A percentile compares a stretch with the other conserved stretches of the same genome.
Evolutionary conservation across 768 basidiomycete species (phyloP).

Genomic region (Boletus patriciae): DNA sequence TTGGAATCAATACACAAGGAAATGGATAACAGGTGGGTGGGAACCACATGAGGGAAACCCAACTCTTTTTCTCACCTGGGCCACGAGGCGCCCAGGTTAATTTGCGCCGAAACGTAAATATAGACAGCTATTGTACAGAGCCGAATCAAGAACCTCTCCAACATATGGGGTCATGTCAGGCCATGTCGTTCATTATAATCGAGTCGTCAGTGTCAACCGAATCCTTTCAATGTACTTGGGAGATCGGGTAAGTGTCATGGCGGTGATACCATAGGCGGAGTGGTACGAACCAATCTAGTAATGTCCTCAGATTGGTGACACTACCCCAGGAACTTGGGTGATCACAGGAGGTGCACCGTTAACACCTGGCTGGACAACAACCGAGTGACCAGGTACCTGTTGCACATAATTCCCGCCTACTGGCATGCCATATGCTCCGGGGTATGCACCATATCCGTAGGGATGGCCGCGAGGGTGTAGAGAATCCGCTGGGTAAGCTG

Average conservation of each 20-base stretch:
- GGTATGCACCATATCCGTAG: slow-evolving; percentile 38
- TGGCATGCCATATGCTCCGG: slow-evolving; percentile 11
- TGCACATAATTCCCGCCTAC: slow-evolving; percentile 41
- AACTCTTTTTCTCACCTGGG: slow-evolving; percentile 23
- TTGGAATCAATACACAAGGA: slow-evolving; percentile 13
- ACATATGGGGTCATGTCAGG: neutral
- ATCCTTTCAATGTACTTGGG: neutral
- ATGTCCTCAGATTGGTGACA: slow-evolving; percentile 19
- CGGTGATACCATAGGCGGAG: neutral
- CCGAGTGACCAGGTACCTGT: slow-evolving; percentile 58
- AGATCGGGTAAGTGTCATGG: neutral
- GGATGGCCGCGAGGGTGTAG: slow-evolving; percentile 22
- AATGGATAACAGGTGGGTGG: slow-evolving; percentile 29
- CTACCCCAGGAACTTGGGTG: slow-evolving; percentile 52
- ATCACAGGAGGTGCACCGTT: slow-evolving; percentile 62
- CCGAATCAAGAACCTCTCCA: slow-evolving; percentile 2
- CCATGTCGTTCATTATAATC: slow-evolving; percentile 8
- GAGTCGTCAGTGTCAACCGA: slow-evolving; percentile 13
- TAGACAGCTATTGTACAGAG: slow-evolving; percentile 11
- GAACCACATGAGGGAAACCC: slow-evolving; percentile 13
- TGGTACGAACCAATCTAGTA: neutral
- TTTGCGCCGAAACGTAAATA: slow-evolving; percentile 19
- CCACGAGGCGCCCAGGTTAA: slow-evolving; percentile 30
- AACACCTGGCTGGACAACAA: slow-evolving; percentile 66
- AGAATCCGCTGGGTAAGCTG: slow-evolving; percentile 48